Conservation (phyloP, 2,329 filamentous ascomycete genomes). For the Cladosporium sp. region DNA sequence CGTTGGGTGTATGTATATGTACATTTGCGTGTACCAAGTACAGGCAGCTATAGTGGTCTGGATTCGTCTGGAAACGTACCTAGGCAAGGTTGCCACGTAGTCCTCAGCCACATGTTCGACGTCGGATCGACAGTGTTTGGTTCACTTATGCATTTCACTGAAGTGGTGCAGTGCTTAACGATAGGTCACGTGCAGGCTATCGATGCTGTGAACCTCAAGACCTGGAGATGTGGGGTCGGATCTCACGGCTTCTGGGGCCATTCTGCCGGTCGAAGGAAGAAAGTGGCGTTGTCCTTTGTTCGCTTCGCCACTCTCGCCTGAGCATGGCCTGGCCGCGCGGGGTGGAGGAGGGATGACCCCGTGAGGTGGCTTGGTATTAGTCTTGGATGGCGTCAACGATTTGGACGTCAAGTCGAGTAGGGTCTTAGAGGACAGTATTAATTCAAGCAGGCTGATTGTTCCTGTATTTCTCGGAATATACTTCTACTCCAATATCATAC, state of each 20-base stretch:
- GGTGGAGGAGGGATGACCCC: background rate
- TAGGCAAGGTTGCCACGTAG: background rate
- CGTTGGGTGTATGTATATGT: background rate
- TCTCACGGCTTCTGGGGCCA: background rate
- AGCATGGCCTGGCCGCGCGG: background rate
- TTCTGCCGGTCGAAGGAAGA: background rate
- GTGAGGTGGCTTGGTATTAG: background rate
- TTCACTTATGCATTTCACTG: background rate
- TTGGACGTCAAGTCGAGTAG: background rate
- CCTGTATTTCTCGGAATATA: background rate
- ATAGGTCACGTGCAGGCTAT: background rate
- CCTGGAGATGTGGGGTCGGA: background rate
- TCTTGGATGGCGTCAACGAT: constrained; percentile 18
- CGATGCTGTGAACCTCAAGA: background rate
- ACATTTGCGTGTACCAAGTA: background rate
- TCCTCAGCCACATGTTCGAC: background rate
- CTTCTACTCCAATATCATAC: background rate
- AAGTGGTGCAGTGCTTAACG: background rate
- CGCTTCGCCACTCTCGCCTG: constrained; percentile 1
- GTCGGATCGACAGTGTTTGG: too few relatives aligned
- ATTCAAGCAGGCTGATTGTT: background rate
- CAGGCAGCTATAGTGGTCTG: background rate
- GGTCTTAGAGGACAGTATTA: background rate
- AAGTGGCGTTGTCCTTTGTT: background rate
- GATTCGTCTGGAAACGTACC: background rate